phyloP scores from a whole-genome alignment of 345 rosid genomes.

The Noccaea bulbosa region DNA sequence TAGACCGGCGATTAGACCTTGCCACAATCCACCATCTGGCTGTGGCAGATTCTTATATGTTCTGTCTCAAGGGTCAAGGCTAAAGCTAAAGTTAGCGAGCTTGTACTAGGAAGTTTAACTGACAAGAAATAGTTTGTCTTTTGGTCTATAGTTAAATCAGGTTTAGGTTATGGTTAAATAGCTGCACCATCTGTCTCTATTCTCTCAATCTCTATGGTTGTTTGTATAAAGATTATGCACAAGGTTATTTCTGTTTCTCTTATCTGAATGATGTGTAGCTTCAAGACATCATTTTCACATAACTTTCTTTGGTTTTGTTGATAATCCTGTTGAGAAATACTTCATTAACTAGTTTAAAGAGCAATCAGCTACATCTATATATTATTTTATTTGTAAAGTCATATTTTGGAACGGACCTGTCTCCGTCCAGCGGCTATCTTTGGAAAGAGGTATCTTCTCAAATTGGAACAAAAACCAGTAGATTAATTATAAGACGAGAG shows the following conservation, averaged over 20 bases:
- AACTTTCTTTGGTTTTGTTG: no score
- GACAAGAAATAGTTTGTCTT: background rate
- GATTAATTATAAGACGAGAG: no score
- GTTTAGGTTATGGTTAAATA: constrained; percentile 3
- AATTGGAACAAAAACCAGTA: no score
- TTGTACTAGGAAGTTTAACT: constrained; percentile 3
- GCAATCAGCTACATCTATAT: no score
- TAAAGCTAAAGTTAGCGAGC: background rate
- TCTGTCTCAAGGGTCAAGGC: background rate
- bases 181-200: background rate
- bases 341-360: no score
- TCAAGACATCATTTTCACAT: no score
- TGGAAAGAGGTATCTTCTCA: no score
- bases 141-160: background rate
- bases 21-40: constrained; percentile 21
- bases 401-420: no score
- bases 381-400: no score
- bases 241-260: background rate
- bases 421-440: no score
- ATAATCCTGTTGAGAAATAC: no score
- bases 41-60: constrained; percentile 24
- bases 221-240: background rate
- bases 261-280: no score
- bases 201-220: background rate
- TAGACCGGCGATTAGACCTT: constrained; percentile 27